Conservation (phyloP, 495 filamentous ascomycete species). For the Aspergillus mulundensis region DNA sequence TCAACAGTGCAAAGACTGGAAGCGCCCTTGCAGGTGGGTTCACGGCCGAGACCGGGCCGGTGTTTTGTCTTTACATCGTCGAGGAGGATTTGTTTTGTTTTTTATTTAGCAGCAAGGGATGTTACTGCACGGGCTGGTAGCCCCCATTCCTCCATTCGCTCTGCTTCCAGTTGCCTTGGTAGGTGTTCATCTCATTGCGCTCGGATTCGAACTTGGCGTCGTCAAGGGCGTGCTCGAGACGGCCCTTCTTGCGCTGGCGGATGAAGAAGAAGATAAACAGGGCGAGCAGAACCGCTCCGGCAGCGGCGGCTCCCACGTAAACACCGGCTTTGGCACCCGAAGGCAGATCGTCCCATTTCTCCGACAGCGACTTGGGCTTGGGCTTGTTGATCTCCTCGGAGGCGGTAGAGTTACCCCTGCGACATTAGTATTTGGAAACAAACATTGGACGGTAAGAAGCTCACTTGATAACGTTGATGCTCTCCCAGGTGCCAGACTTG, state of each 20-base stretch:
- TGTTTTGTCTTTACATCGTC: constrained; percentile 17
- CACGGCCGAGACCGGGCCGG: neutral
- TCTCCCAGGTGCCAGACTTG: constrained; percentile 60
- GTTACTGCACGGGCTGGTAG: constrained; percentile 35
- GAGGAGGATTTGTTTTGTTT: constrained; percentile 2
- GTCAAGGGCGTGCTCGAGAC: constrained; percentile 55
- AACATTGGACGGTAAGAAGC: constrained; percentile 20
- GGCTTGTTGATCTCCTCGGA: constrained; percentile 30
- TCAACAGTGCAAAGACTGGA: constrained; percentile 1
- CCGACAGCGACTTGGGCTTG: constrained; percentile 39
- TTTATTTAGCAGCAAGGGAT: neutral
- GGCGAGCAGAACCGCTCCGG: constrained; percentile 45
- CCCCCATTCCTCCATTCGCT: constrained; percentile 37
- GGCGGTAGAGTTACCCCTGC: constrained; percentile 62
- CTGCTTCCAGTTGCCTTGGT: constrained; percentile 40
- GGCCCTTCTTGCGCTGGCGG: constrained; percentile 62
- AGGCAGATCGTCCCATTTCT: constrained; percentile 58
- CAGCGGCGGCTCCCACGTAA: constrained; percentile 48
- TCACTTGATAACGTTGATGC: constrained; percentile 64
- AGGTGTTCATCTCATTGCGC: constrained; percentile 60
- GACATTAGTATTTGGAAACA: neutral
- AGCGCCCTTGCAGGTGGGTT: constrained; percentile 11
- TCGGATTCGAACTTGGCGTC: constrained; percentile 54
- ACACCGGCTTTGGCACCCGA: constrained; percentile 55
- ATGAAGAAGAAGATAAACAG: constrained; percentile 58